Conservation (phyloP, 345 rosid genomes). For the Hypericum androsaemum region DNA sequence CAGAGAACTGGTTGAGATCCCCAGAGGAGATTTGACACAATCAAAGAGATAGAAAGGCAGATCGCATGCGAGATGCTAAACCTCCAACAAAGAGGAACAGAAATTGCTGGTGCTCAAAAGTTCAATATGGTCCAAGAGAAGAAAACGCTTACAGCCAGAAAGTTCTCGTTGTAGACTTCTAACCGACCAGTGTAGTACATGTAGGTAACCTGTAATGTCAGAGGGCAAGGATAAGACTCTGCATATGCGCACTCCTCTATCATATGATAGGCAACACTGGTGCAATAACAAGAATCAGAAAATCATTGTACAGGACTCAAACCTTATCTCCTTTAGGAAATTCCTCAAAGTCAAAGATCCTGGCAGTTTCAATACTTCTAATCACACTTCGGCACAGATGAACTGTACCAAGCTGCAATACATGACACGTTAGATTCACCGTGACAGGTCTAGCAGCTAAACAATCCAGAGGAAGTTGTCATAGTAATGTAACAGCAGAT, state of each 20-base stretch:
- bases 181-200: constrained; percentile 98
- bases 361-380: constrained; percentile 93
- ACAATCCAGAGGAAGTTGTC: background rate
- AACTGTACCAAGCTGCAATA: constrained; percentile 90
- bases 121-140: background rate
- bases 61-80: no score
- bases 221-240: constrained; percentile 4
- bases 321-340: constrained; percentile 93
- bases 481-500: background rate
- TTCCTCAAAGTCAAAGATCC: constrained; percentile 93
- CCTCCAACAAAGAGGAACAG: no score
- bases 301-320: constrained; percentile 3
- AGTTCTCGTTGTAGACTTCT: constrained; percentile 97
- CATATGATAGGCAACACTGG: background rate
- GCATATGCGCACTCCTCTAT: background rate
- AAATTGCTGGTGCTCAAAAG: no score
- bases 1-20: background rate
- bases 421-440: constrained; percentile 1
- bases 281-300: background rate
- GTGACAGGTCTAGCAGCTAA: background rate
- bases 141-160: constrained; percentile 60
- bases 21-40: background rate
- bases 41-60: no score
- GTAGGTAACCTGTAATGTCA: constrained; percentile 68
- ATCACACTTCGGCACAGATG: constrained; percentile 97